phyloP scores from a whole-genome alignment of 495 filamentous ascomycete genomes.

The Tuber calosporum region DNA sequence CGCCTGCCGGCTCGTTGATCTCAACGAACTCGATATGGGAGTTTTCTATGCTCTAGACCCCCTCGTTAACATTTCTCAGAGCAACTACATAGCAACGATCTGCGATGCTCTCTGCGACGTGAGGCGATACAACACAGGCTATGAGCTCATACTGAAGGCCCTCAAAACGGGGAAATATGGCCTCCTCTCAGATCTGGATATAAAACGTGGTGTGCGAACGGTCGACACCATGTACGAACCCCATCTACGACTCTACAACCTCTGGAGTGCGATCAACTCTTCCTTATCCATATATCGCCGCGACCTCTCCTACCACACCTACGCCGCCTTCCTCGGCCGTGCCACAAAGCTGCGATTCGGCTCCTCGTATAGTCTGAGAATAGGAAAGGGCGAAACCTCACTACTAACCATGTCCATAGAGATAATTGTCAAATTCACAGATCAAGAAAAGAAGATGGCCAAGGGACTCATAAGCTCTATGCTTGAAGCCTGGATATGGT shows the following conservation, averaged over 20 bases:
- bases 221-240: conserved; percentile 8
- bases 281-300: conserved; percentile 22
- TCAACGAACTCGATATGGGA: conserved; percentile 12
- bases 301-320: conserved; percentile 25
- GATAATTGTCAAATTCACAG: conserved; percentile 25
- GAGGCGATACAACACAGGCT: conserved; percentile 9
- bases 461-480: conserved; percentile 16
- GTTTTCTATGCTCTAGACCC: conserved; percentile 20
- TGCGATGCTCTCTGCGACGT: conserved; percentile 17
- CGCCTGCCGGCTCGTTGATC: conserved; percentile 19
- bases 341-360: conserved; percentile 25
- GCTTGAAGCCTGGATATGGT: conserved; percentile 32
- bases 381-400: conserved; percentile 22
- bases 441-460: conserved; percentile 9
- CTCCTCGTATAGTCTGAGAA: background rate
- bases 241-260: conserved; percentile 13
- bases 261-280: conserved; percentile 27
- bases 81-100: conserved; percentile 17
- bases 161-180: conserved; percentile 16
- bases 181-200: conserved; percentile 24
- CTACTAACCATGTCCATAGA: conserved; percentile 31
- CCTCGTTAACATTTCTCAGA: conserved; percentile 15
- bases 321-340: conserved; percentile 27
- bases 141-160: conserved; percentile 18
- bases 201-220: conserved; percentile 18